Evolutionary conservation across 306 rosid species (phyloP).

Genomic region (Ochetophila trinervis): DNA sequence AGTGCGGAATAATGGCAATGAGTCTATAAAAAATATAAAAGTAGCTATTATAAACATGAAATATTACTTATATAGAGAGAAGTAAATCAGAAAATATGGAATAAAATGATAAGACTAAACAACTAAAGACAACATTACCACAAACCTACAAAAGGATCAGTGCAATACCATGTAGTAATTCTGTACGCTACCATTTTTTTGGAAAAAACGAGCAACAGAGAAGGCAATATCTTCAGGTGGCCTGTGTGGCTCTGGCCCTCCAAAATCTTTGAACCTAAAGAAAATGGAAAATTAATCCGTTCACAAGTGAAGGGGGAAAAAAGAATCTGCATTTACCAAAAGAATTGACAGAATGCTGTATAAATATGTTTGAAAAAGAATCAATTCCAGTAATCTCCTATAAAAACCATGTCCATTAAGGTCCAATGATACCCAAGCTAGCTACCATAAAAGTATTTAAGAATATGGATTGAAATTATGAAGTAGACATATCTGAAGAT

Average conservation of each 20-base stretch:
- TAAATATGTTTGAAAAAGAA: background rate
- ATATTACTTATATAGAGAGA: background rate
- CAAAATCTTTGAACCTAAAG: constrained; percentile 89
- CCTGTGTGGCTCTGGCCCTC: constrained; percentile 81
- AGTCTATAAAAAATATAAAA: no score
- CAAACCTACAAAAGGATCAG: background rate
- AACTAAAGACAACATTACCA: background rate
- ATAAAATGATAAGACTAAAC: constrained; percentile 1
- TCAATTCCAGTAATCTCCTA: background rate
- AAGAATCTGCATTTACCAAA: background rate
- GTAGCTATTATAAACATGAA: no score
- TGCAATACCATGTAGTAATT: constrained; percentile 92
- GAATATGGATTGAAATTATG: no score
- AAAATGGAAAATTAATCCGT: constrained; percentile 20
- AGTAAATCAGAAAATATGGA: background rate
- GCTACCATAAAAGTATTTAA: no score
- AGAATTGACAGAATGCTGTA: constrained; percentile 9
- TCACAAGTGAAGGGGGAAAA: constrained; percentile 9
- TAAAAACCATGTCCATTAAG: no score
- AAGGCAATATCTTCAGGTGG: constrained; percentile 88
- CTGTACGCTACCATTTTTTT: constrained; percentile 87
- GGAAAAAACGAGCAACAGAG: constrained; percentile 95
- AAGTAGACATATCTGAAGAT: no score
- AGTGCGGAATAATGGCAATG: background rate
- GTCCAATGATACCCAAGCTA: no score